A percentile compares a stretch with the other conserved stretches of the same genome.
phyloP scores from a whole-genome alignment of 2,329 filamentous ascomycete species.

The Daldinia sp. region DNA sequence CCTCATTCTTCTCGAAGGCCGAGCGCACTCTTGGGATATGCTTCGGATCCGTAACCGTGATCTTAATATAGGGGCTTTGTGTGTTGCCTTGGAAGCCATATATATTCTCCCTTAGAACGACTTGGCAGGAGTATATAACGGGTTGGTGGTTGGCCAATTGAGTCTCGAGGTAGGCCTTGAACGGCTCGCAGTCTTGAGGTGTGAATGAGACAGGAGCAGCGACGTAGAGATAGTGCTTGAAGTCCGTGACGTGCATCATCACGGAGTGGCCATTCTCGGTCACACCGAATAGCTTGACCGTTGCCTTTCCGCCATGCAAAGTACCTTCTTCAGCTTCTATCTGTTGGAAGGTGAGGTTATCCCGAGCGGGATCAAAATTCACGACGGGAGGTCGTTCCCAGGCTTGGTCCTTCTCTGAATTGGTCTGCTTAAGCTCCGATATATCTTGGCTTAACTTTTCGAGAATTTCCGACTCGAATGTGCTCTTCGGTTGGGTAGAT shows the following conservation, averaged over 20 bases:
- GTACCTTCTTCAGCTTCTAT: conserved; percentile 95
- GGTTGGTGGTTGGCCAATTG: conserved; percentile 77
- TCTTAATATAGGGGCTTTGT: conserved; percentile 90
- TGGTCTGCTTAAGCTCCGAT: conserved; percentile 81
- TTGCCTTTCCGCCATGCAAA: conserved; percentile 75
- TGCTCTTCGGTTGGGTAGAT: conserved; percentile 85
- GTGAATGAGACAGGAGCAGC: conserved; percentile 85
- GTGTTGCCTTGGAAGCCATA: conserved; percentile 94
- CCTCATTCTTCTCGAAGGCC: conserved; percentile 75
- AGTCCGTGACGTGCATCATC: conserved; percentile 92
- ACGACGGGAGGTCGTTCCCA: conserved; percentile 74
- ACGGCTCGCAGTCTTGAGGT: conserved; percentile 78
- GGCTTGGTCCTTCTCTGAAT: conserved; percentile 90
- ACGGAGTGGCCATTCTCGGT: conserved; percentile 87
- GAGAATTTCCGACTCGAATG: conserved; percentile 91
- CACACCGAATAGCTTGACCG: conserved; percentile 93
- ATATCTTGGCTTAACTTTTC: conserved; percentile 98
- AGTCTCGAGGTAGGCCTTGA: conserved; percentile 81
- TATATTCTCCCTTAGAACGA: conserved; percentile 88
- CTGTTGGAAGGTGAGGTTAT: conserved; percentile 88
- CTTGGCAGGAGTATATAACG: conserved; percentile 79
- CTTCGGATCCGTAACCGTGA: conserved; percentile 90
- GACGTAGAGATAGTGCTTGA: conserved; percentile 95
- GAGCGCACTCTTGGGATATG: conserved; percentile 78
- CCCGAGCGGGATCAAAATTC: conserved; percentile 63